These are phyloP conservation scores for Venustampulla echinocandica DNA, from an alignment of 495 filamentous ascomycete species.

Conservation along the genomic window DNA sequence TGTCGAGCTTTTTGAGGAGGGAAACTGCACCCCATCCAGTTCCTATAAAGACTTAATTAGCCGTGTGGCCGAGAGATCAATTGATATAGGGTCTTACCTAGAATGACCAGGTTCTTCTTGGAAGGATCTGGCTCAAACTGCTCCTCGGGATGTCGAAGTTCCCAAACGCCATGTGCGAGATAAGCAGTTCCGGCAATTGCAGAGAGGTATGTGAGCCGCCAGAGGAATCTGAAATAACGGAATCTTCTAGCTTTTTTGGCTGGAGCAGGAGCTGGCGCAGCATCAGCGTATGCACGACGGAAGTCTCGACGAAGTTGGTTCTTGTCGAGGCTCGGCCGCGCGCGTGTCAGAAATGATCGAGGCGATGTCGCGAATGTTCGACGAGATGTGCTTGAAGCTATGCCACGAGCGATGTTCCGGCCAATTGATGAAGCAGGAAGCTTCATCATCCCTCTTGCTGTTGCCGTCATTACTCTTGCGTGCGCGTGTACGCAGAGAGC, in stretches of 20 bases:
- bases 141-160: constrained; percentile 68
- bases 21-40: constrained; percentile 97
- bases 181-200: constrained; percentile 57
- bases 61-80: constrained; percentile 2
- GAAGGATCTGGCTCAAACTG: constrained; percentile 71
- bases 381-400: constrained; percentile 4
- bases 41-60: constrained; percentile 39
- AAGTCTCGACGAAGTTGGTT: constrained; percentile 15
- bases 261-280: constrained; percentile 10
- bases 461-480: constrained; percentile 5
- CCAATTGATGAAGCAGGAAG: constrained; percentile 23
- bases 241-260: constrained; percentile 26
- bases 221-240: constrained; percentile 54
- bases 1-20: constrained; percentile 95
- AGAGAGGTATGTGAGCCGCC: constrained; percentile 67
- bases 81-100: constrained; percentile 53
- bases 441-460: constrained; percentile 17
- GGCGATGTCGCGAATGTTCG: constrained; percentile 11
- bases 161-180: constrained; percentile 72
- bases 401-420: neutral
- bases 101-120: constrained; percentile 96
- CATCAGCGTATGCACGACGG: constrained; percentile 21
- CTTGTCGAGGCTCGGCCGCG: constrained; percentile 13
- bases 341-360: constrained; percentile 7
- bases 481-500: too few species aligned